Evolutionary conservation across 352 stramenopile species (phyloP).

Genomic region (Pythium plurisporium): DNA sequence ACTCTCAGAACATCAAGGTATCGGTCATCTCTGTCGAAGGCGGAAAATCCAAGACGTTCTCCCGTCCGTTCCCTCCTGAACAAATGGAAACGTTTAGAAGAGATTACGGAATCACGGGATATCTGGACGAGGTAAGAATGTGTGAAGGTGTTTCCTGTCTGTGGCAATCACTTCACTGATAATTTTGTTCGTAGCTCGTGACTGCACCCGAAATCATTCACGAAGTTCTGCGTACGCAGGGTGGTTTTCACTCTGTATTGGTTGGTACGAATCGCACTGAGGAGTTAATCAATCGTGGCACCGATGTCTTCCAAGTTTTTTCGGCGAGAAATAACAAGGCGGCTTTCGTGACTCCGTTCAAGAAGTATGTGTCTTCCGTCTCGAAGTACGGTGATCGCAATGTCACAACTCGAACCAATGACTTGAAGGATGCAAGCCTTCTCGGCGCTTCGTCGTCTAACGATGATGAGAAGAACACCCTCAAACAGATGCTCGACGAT

Average conservation of each 20-base stretch:
- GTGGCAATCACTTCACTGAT: not conserved
- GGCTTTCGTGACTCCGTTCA: slow-evolving; percentile 77
- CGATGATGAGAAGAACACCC: slow-evolving; percentile 61
- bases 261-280: slow-evolving; percentile 71
- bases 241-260: slow-evolving; percentile 74
- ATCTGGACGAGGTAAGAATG: slow-evolving; percentile 63
- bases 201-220: slow-evolving; percentile 79
- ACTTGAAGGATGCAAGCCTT: slow-evolving; percentile 63
- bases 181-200: slow-evolving; percentile 42
- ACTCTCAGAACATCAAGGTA: slow-evolving; percentile 35
- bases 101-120: slow-evolving; percentile 67
- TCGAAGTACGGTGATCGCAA: slow-evolving; percentile 84
- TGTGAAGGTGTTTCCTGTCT: not conserved
- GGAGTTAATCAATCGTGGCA: slow-evolving; percentile 67
- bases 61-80: slow-evolving; percentile 52
- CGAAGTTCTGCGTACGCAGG: slow-evolving; percentile 61
- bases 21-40: slow-evolving; percentile 72
- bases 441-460: slow-evolving; percentile 74
- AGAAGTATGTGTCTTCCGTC: slow-evolving; percentile 86
- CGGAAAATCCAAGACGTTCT: slow-evolving; percentile 38
- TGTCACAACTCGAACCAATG: slow-evolving; percentile 81
- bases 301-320: slow-evolving; percentile 58
- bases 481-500: slow-evolving; percentile 51
- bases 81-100: slow-evolving; percentile 48
- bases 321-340: slow-evolving; percentile 52